Evolutionary conservation across 139 green algal genomes (phyloP).

Genomic region (Micromonas pusilla): DNA sequence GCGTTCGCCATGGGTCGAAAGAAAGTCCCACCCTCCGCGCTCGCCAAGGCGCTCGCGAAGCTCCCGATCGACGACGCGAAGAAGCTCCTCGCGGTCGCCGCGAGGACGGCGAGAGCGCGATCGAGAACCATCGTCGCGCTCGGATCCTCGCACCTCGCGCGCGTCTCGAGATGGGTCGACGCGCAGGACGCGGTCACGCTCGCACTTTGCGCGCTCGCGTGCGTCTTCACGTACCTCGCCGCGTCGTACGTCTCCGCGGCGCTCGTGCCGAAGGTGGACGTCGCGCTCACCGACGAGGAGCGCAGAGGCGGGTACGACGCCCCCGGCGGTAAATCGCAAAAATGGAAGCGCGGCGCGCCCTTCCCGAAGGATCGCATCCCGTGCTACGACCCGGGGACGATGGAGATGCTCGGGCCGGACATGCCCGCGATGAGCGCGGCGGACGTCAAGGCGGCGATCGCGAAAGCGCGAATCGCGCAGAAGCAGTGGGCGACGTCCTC

Average conservation of each 20-base stretch:
- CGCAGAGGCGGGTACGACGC: no score
- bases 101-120: no score
- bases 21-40: no score
- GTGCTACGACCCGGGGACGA: conserved; percentile 81
- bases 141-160: no score
- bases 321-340: no score
- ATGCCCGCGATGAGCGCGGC: conserved; percentile 65
- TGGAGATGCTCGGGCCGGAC: conserved; percentile 68
- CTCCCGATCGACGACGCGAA: no score
- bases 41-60: no score
- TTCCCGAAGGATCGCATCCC: conserved; percentile 25
- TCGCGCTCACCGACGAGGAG: neutral
- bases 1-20: no score
- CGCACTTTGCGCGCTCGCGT: neutral
- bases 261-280: conserved; percentile 11
- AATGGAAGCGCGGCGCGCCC: neutral
- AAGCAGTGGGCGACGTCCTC: conserved; percentile 61
- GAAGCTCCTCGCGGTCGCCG: no score
- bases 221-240: neutral
- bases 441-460: conserved; percentile 39
- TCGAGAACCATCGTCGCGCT: no score
- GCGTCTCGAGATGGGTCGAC: no score
- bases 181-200: neutral
- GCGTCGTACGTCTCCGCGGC: neutral
- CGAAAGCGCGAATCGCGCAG: conserved; percentile 25